Percentiles rank a stretch among this genome's conserved stretches.
These are phyloP conservation scores for Pseudocercospora macadamiae DNA, from an alignment of 2,329 filamentous ascomycete genomes.

Conservation along the genomic window DNA sequence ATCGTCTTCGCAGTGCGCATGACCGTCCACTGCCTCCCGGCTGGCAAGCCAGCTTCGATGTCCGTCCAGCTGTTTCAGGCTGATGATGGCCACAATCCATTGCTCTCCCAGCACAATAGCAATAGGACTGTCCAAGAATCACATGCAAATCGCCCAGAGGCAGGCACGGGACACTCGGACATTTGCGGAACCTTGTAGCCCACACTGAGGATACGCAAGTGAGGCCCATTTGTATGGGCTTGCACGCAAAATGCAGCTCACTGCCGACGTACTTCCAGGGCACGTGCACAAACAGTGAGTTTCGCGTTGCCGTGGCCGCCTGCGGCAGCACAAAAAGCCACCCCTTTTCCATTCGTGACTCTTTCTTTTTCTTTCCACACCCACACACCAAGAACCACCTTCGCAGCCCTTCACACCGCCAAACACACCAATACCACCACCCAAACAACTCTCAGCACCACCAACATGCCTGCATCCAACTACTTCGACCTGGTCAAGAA, in stretches of 20 bases:
- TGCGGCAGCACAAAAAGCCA: not conserved
- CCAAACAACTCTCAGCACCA: not conserved
- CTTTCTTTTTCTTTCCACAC: constrained; percentile 9
- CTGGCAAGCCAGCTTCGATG: too few species aligned
- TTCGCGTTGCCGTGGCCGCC: not conserved
- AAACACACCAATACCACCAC: not conserved
- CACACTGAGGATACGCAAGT: not conserved
- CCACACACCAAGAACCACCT: not conserved
- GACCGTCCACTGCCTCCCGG: too few species aligned
- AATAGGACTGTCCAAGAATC: too few species aligned
- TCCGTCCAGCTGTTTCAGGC: too few species aligned
- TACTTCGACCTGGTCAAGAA: constrained; percentile 31
- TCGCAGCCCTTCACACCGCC: constrained; percentile 5
- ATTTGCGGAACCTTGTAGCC: not conserved
- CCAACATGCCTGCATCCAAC: constrained; percentile 29
- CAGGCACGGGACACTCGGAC: not conserved
- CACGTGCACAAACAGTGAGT: constrained; percentile 1
- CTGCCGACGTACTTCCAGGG: not conserved
- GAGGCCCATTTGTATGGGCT: not conserved
- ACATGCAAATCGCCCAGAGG: too few species aligned
- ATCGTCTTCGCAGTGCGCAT: too few species aligned
- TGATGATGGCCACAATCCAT: too few species aligned
- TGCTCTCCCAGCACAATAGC: too few species aligned
- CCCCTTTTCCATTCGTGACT: not conserved
- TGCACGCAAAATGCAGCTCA: not conserved